Percentiles rank a stretch among this genome's conserved stretches.
Evolutionary conservation across 2,329 filamentous ascomycete genomes (phyloP).

Genomic region (Chaetomium sp.): DNA sequence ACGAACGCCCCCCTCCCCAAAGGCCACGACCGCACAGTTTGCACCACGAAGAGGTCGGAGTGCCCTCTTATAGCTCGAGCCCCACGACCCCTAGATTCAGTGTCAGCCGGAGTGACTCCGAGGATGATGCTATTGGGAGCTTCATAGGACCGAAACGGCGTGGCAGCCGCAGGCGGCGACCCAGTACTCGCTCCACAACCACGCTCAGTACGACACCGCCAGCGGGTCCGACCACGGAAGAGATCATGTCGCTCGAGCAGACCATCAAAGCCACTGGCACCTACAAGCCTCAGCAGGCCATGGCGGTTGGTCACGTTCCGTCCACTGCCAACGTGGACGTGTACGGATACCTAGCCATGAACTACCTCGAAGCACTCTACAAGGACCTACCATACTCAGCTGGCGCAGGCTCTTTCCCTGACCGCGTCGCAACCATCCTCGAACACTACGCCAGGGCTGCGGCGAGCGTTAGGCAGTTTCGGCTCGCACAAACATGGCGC

Average conservation of each 20-base stretch:
- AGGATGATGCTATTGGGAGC: constrained; percentile 63
- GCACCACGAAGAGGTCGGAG: constrained; percentile 38
- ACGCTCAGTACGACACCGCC: constrained; percentile 59
- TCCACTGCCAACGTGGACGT: constrained; percentile 52
- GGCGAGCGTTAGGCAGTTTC: constrained; percentile 58
- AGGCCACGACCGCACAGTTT: constrained; percentile 47
- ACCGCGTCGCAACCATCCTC: constrained; percentile 54
- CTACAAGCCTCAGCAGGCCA: constrained; percentile 63
- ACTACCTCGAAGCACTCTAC: constrained; percentile 59
- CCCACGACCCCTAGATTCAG: constrained; percentile 54
- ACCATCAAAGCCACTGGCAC: constrained; percentile 59
- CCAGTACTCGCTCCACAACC: constrained; percentile 48
- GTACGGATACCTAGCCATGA: constrained; percentile 58
- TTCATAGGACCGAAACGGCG: constrained; percentile 55
- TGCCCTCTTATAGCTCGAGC: constrained; percentile 52
- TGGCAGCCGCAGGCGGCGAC: constrained; percentile 46
- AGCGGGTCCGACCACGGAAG: constrained; percentile 42
- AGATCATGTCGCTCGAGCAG: constrained; percentile 57
- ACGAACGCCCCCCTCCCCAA: constrained; percentile 54
- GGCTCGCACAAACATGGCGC: constrained; percentile 66
- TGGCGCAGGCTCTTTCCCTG: constrained; percentile 45
- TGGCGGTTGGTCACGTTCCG: constrained; percentile 62
- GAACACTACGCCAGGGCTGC: constrained; percentile 61
- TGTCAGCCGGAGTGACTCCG: constrained; percentile 64
- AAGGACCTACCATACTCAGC: constrained; percentile 49